A percentile compares a stretch with the other conserved stretches of the same genome.
Evolutionary conservation across 2,329 filamentous ascomycete genomes (phyloP).

Genomic region (Endoconidiophora polonica): DNA sequence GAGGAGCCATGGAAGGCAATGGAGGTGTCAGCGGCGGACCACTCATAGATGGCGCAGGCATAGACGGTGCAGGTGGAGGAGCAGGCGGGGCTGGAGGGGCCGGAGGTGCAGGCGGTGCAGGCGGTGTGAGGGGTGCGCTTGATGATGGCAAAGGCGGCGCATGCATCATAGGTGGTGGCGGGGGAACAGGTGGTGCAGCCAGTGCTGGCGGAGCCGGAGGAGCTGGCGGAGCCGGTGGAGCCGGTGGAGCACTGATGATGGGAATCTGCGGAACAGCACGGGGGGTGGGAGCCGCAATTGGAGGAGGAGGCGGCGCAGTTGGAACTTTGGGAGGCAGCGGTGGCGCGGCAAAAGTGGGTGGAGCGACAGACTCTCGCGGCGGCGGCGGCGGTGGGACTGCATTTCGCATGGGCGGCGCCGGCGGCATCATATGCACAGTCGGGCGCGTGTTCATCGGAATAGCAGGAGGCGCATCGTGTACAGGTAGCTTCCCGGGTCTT

Average conservation of each 20-base stretch:
- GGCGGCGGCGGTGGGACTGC: constrained; percentile 16
- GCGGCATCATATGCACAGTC: constrained; percentile 8
- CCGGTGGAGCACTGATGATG: background rate
- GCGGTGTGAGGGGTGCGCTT: constrained; percentile 48
- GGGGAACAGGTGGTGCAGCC: background rate
- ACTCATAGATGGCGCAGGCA: constrained; percentile 30
- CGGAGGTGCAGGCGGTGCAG: constrained; percentile 52
- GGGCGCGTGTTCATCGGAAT: constrained; percentile 14
- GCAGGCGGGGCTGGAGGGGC: constrained; percentile 21
- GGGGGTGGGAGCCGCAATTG: background rate
- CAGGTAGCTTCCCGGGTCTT: constrained; percentile 8
- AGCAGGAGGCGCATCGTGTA: constrained; percentile 1
- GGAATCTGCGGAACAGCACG: constrained; percentile 3
- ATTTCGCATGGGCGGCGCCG: constrained; percentile 8
- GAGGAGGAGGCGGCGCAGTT: constrained; percentile 7
- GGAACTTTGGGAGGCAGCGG: constrained; percentile 15
- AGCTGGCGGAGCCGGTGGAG: constrained; percentile 13
- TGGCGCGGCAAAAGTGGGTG: constrained; percentile 19
- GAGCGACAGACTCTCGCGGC: constrained; percentile 17
- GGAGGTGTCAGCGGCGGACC: constrained; percentile 26
- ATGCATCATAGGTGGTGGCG: constrained; percentile 13
- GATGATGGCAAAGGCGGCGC: constrained; percentile 41
- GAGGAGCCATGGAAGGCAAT: constrained; percentile 22
- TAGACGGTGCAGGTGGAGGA: constrained; percentile 31
- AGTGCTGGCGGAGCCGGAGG: background rate